Evolutionary conservation across 2,329 filamentous ascomycete species (phyloP).

Genomic region (Phaeophleospora eucalypticola): DNA sequence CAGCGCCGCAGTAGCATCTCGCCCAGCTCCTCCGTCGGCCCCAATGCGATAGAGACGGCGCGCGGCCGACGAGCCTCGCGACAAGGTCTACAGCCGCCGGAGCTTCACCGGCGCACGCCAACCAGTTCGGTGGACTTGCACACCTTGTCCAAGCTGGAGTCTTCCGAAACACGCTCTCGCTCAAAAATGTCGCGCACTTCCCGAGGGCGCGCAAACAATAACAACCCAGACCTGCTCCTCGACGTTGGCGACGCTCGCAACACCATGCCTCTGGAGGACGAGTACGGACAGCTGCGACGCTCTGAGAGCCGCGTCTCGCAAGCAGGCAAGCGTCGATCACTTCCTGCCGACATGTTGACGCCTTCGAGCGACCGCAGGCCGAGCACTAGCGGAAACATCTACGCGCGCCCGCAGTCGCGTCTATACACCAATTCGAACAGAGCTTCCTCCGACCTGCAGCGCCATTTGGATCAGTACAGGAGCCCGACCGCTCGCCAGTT

Average conservation of each 20-base stretch:
- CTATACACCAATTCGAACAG: constrained; percentile 12
- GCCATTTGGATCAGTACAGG: constrained; percentile 17
- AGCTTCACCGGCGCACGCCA: not conserved
- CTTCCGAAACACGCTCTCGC: constrained; percentile 1
- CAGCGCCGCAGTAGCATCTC: not conserved
- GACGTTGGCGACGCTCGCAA: not conserved
- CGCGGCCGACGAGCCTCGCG: not conserved
- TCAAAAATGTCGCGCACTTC: constrained; percentile 1
- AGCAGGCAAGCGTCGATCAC: constrained; percentile 11
- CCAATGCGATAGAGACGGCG: not conserved
- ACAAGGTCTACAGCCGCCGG: not conserved
- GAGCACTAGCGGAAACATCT: constrained; percentile 19
- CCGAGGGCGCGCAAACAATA: no score
- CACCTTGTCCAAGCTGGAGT: constrained; percentile 5
- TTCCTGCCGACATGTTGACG: constrained; percentile 10
- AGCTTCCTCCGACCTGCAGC: constrained; percentile 19
- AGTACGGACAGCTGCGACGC: not conserved
- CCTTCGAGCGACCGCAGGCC: constrained; percentile 14
- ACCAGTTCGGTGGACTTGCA: constrained; percentile 2
- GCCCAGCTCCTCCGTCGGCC: not conserved
- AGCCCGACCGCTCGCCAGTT: constrained; percentile 11
- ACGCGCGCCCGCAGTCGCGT: constrained; percentile 20
- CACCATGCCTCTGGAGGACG: not conserved
- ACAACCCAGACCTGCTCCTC: not conserved
- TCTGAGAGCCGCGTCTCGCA: not conserved